A percentile compares a stretch with the other conserved stretches of the same genome.
These are phyloP conservation scores for Tetraselmis striata DNA, from an alignment of 139 green algal genomes.

Conservation along the genomic window DNA sequence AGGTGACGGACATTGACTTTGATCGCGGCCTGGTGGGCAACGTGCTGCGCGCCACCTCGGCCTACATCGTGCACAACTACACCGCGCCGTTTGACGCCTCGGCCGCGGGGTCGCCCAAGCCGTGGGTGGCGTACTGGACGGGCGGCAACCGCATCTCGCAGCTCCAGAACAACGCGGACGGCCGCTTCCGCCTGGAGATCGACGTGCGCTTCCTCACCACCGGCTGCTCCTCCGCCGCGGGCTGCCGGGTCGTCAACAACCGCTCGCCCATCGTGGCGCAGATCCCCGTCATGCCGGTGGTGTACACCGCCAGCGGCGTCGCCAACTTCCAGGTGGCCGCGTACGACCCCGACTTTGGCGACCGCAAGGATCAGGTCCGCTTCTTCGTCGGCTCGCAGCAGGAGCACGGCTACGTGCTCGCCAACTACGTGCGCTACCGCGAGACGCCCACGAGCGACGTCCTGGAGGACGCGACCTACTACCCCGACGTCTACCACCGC, in stretches of 20 bases:
- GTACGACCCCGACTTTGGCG: constrained; percentile 1
- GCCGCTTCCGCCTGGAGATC: background rate
- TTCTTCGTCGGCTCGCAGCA: background rate
- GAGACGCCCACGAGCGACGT: background rate
- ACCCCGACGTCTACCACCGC: background rate
- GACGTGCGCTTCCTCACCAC: background rate
- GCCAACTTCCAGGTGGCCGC: constrained; percentile 12
- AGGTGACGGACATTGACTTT: constrained; percentile 4
- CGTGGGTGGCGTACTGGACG: constrained; percentile 4
- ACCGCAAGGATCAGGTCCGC: background rate
- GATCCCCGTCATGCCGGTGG: constrained; percentile 4
- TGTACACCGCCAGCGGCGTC: constrained; percentile 5
- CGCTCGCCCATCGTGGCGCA: background rate
- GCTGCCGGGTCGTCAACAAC: background rate
- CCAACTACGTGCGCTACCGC: background rate
- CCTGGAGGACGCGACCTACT: constrained; percentile 1
- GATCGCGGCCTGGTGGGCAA: background rate
- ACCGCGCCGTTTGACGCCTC: background rate
- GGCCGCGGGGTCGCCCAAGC: background rate
- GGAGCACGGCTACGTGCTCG: constrained; percentile 6
- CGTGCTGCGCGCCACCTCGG: constrained; percentile 1
- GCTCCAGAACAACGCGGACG: background rate
- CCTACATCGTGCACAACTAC: constrained; percentile 1
- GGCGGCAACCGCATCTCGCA: background rate
- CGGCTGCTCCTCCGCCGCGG: background rate